Base-by-base conservation (phyloP, 1,284 basidiomycete genomes). In the Ganoderma multipileum region DNA sequence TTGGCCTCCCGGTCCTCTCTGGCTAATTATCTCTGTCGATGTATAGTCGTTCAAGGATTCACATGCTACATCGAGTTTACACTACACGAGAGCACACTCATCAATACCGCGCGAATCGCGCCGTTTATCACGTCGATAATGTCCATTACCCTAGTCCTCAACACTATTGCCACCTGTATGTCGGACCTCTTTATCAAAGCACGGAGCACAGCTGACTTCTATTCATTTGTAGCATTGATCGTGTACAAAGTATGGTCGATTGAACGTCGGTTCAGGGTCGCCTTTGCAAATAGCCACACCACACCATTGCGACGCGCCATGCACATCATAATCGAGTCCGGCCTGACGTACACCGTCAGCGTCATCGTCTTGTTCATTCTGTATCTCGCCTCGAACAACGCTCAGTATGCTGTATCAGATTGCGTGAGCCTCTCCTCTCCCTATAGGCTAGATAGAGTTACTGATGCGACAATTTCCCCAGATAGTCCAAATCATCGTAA, bases 201-300 rank as follows among this genome's bases (percentile, higher is more conserved):
- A 9, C 81, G 81, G 0, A 75, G 81, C 82, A 63, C 64, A 77
- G 75, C 38, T n/a, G 23, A 42, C 4, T 23, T 42, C 1, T 64
- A 36, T 9, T 26, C 26, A 23, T 9, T 5, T 47, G 9, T 59
- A 82, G 81, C 74, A 14, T 65, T 82, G 38, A 82, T 84, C 50
- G 79, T 83, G 3, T 74, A 77, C 62, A 76, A 78, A 7, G 80
- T 83, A 38, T 81, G 81, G 79, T 73, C 67, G 5, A 76, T 70
- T 44, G 47, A 52, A 14, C 47, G 14, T 18, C 23, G 26, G 23
- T 26, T 23, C 23, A 52, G n/a, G 11, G 47, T 52, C 47, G 23
- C 26, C 47, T 52, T 52, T 14, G 47, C 23, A 18, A 23, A 9
- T 23, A 52, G n/a, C 47, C 23, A 14, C 3, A 26, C 47, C 26